Conservation (phyloP, 176 grass and related monocot genomes). For the Chloris gayana region DNA sequence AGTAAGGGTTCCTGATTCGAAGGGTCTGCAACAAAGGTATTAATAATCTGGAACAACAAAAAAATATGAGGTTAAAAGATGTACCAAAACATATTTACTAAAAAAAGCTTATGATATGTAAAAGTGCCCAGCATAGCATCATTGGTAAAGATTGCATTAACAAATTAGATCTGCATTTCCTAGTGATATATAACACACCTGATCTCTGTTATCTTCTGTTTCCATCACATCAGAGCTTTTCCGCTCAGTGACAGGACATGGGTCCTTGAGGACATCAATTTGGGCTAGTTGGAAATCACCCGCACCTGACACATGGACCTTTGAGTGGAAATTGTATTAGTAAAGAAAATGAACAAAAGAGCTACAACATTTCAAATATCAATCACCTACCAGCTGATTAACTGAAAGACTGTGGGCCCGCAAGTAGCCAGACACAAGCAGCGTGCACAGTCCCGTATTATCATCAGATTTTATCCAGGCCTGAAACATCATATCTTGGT, state of each 20-base stretch:
- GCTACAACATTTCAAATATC: slow-evolving; percentile 30
- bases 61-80: slow-evolving; percentile 12
- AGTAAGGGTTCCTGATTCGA: slow-evolving; percentile 76
- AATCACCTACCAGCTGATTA: slow-evolving; percentile 85
- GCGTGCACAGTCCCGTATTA: slow-evolving; percentile 67
- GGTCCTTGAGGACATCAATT: slow-evolving; percentile 91
- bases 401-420: slow-evolving; percentile 80
- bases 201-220: slow-evolving; percentile 62
- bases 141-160: slow-evolving; percentile 1
- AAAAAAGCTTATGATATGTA: slow-evolving; percentile 8
- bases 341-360: slow-evolving; percentile 30
- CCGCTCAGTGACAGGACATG: slow-evolving; percentile 64
- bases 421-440: slow-evolving; percentile 86
- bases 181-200: slow-evolving; percentile 58
- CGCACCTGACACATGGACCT: slow-evolving; percentile 90
- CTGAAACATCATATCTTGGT: slow-evolving; percentile 43
- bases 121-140: background rate
- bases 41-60: slow-evolving; percentile 59
- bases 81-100: slow-evolving; percentile 21
- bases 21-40: slow-evolving; percentile 76
- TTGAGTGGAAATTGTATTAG: slow-evolving; percentile 52
- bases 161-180: slow-evolving; percentile 6
- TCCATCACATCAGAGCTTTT: slow-evolving; percentile 76
- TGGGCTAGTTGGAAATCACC: slow-evolving; percentile 86
- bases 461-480: slow-evolving; percentile 52